These are phyloP conservation scores for Kwoniella heveanensis DNA, from an alignment of 768 basidiomycete genomes.

Conservation along the genomic window DNA sequence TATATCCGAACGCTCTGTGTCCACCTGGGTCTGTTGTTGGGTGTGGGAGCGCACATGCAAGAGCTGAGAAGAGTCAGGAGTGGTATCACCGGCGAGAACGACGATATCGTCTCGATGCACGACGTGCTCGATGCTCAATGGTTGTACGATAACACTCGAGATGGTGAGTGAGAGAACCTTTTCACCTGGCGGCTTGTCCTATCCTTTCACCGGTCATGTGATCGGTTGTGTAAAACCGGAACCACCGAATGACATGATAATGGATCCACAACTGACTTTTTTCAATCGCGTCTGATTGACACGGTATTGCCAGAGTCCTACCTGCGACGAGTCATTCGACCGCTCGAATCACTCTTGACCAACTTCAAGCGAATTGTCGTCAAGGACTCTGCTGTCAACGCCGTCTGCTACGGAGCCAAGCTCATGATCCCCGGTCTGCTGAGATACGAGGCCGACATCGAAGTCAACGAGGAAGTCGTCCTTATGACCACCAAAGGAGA, in stretches of 20 bases:
- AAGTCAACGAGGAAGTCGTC: conserved; percentile 92
- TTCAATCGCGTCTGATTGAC: too few species aligned
- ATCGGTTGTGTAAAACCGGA: too few species aligned
- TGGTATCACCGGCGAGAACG: conserved; percentile 95
- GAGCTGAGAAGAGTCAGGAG: conserved; percentile 91
- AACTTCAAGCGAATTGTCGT: conserved; percentile 99
- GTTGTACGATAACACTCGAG: conserved; percentile 94
- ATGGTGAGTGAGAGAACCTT: conserved; percentile 72
- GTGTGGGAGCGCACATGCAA: conserved; percentile 99
- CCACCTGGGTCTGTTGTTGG: conserved; percentile 87
- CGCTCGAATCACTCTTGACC: conserved; percentile 87
- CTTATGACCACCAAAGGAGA: conserved; percentile 99
- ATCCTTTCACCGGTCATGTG: too few species aligned
- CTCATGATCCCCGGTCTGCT: conserved; percentile 98
- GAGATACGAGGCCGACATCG: conserved; percentile 90
- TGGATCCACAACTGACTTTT: too few species aligned
- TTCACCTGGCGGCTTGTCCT: too few species aligned
- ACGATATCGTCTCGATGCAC: conserved; percentile 99
- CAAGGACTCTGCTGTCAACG: conserved; percentile 98
- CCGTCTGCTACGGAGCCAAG: conserved; percentile 98
- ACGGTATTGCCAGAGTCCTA: conserved; percentile 72
- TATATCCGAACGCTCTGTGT: conserved; percentile 90
- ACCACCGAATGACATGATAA: too few species aligned
- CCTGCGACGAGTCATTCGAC: conserved; percentile 89
- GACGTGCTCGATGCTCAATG: conserved; percentile 99